Evolutionary conservation across 2,329 filamentous ascomycete species (phyloP).

Genomic region (Talaromyces verruculosus): DNA sequence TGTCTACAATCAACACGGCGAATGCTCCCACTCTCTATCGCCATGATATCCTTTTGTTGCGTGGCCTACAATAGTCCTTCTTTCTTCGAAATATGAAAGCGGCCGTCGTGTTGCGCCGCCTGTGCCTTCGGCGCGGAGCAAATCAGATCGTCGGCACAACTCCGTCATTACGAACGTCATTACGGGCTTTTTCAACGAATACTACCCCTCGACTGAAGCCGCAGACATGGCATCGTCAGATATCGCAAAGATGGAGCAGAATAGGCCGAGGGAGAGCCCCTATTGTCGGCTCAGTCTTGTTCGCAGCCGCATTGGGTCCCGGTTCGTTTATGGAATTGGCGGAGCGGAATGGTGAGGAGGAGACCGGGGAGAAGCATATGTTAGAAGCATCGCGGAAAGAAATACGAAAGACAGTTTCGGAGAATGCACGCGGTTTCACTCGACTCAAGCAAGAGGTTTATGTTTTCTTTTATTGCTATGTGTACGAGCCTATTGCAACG

Average conservation of each 20-base stretch:
- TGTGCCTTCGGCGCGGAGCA: constrained; percentile 48
- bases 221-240: constrained; percentile 27
- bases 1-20: not conserved
- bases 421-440: constrained; percentile 60
- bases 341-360: constrained; percentile 50
- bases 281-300: constrained; percentile 33
- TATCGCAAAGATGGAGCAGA: constrained; percentile 23
- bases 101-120: constrained; percentile 50
- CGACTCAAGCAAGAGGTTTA: constrained; percentile 61
- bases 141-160: constrained; percentile 33
- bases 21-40: not conserved
- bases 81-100: constrained; percentile 49
- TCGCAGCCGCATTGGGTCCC: constrained; percentile 53
- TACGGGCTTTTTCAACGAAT: constrained; percentile 36
- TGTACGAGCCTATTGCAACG: constrained; percentile 77
- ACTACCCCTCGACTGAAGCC: constrained; percentile 25
- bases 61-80: constrained; percentile 19
- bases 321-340: constrained; percentile 60
- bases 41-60: constrained; percentile 10
- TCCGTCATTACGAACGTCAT: constrained; percentile 28
- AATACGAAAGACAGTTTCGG: constrained; percentile 66
- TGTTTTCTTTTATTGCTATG: constrained; percentile 63
- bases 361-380: constrained; percentile 82
- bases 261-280: constrained; percentile 28
- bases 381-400: constrained; percentile 77